These are phyloP conservation scores for Epicoccum sorghinum DNA, from an alignment of 2,329 filamentous ascomycete species.

Conservation along the genomic window DNA sequence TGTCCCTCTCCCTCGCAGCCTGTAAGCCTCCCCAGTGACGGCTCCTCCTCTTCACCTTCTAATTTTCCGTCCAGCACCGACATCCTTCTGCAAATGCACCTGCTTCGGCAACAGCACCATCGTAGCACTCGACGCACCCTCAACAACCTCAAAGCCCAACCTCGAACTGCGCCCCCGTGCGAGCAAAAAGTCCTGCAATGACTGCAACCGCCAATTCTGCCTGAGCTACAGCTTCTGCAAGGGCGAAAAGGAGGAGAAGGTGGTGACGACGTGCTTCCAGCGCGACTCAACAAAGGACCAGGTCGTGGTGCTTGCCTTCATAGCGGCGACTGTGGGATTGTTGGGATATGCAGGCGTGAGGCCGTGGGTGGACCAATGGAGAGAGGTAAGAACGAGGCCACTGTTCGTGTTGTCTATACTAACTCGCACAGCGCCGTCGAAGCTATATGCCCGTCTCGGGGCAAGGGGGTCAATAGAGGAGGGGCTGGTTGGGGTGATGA, in stretches of 20 bases:
- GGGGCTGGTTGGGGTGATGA: background rate
- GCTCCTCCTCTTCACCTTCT: too few relatives aligned
- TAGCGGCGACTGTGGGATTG: slow-evolving; percentile 66
- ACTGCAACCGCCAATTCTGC: slow-evolving; percentile 72
- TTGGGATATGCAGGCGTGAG: slow-evolving; percentile 65
- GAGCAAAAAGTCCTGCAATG: slow-evolving; percentile 61
- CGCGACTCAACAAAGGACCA: slow-evolving; percentile 71
- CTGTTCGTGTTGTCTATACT: background rate
- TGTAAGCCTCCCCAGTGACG: slow-evolving; percentile 40
- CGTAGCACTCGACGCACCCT: slow-evolving; percentile 64
- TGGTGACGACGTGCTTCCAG: slow-evolving; percentile 71
- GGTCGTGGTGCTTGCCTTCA: slow-evolving; percentile 70
- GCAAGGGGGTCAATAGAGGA: slow-evolving; percentile 31
- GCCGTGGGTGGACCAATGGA: slow-evolving; percentile 64
- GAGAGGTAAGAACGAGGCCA: slow-evolving; percentile 50
- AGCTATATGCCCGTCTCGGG: slow-evolving; percentile 59
- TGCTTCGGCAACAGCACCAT: slow-evolving; percentile 72
- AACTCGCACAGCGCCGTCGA: slow-evolving; percentile 38
- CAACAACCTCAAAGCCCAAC: slow-evolving; percentile 31
- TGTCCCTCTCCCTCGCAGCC: slow-evolving; percentile 51
- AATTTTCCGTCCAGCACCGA: slow-evolving; percentile 50
- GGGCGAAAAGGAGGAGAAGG: slow-evolving; percentile 66
- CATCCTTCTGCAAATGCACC: slow-evolving; percentile 75
- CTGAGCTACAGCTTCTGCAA: slow-evolving; percentile 67
- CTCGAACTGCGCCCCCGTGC: slow-evolving; percentile 37